Evolutionary conservation across 345 rosid species (phyloP).

Genomic region (Citrus reticulata): DNA sequence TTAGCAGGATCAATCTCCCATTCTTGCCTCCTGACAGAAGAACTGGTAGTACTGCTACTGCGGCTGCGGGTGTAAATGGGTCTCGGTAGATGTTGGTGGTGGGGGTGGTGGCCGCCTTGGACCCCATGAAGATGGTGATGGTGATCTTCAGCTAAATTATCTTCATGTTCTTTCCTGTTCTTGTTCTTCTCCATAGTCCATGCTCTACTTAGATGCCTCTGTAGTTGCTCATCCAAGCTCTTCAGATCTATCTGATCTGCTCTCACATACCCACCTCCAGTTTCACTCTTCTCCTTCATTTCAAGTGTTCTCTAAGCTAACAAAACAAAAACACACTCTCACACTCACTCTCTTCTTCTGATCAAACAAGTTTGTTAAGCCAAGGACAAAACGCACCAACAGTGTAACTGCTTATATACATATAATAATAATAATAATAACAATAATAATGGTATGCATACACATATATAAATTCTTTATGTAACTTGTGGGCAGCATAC

Average conservation of each 20-base stretch:
- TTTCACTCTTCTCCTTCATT: constrained; percentile 62
- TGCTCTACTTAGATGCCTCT: constrained; percentile 81
- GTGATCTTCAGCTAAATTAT: neutral
- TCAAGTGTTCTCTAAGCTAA: neutral
- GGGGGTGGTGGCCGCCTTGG: neutral
- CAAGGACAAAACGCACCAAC: neutral
- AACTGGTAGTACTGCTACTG: neutral
- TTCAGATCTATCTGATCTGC: constrained; percentile 98
- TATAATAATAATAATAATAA: too few relatives aligned
- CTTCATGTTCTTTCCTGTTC: constrained; percentile 35
- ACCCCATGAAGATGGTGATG: neutral
- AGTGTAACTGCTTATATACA: neutral
- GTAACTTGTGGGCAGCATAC: too few relatives aligned
- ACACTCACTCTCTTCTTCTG: neutral
- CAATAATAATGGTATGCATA: too few relatives aligned
- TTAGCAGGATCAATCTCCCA: constrained; percentile 99
- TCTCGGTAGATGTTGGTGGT: constrained; percentile 22
- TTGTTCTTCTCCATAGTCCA: constrained; percentile 85
- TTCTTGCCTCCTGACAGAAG: constrained; percentile 48
- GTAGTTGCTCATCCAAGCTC: constrained; percentile 90
- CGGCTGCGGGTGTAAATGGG: constrained; percentile 21
- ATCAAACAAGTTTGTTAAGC: neutral
- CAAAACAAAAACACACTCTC: neutral
- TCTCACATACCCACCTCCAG: constrained; percentile 79
- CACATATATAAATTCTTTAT: too few relatives aligned